Evolutionary conservation across 257 asterid species (phyloP).

Genomic region (Ocimum tenuiflorum): DNA sequence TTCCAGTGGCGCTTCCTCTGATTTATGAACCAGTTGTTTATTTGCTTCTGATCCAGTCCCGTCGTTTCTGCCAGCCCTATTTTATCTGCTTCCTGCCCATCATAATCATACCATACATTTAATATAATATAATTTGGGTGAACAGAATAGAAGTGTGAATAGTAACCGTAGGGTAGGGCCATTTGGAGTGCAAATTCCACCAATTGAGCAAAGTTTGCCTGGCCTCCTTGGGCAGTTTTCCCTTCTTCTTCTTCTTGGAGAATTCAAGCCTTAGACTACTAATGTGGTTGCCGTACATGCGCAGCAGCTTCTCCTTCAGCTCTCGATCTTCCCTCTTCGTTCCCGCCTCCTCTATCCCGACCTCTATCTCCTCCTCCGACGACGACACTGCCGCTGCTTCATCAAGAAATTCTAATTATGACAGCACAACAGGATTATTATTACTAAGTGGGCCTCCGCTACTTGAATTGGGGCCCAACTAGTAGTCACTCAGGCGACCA

Average conservation of each 20-base stretch:
- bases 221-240: conserved; percentile 73
- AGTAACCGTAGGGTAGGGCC: conserved; percentile 91
- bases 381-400: conserved; percentile 38
- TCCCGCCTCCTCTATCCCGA: conserved; percentile 29
- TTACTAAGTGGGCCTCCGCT: background rate
- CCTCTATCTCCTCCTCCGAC: conserved; percentile 39
- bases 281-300: conserved; percentile 59
- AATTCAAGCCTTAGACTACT: conserved; percentile 53
- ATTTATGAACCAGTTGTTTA: conserved; percentile 85
- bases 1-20: conserved; percentile 87
- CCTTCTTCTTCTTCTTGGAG: conserved; percentile 85
- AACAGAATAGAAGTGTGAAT: no score
- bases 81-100: conserved; percentile 62
- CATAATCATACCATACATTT: no score
- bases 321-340: conserved; percentile 40
- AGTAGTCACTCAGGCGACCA: background rate
- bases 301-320: conserved; percentile 54
- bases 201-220: conserved; percentile 58
- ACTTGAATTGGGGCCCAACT: background rate
- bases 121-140: no score
- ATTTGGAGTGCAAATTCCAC: conserved; percentile 79
- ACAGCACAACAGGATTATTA: no score
- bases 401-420: conserved; percentile 18
- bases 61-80: conserved; percentile 52
- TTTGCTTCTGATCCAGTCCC: conserved; percentile 78